These are phyloP conservation scores for Aspergillus terreus DNA, from an alignment of 2,329 filamentous ascomycete species.

Conservation along the genomic window DNA sequence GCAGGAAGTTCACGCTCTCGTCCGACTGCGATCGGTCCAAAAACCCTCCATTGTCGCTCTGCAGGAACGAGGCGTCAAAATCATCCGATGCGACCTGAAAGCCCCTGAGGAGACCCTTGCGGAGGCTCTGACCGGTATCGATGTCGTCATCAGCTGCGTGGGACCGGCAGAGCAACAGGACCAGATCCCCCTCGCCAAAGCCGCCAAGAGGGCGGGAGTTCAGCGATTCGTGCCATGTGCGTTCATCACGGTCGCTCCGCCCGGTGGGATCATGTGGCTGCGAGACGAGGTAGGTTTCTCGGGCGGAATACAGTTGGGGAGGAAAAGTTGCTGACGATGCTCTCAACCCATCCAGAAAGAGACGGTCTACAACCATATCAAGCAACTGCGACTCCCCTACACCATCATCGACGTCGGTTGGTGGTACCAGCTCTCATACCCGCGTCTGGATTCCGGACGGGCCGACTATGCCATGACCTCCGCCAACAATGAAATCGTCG, in stretches of 20 bases:
- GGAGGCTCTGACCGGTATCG: slow-evolving; percentile 39
- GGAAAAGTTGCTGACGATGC: slow-evolving; percentile 5
- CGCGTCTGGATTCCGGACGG: slow-evolving; percentile 43
- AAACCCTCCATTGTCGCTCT: slow-evolving; percentile 45
- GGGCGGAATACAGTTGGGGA: neutral
- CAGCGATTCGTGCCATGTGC: slow-evolving; percentile 52
- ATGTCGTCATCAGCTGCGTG: slow-evolving; percentile 47
- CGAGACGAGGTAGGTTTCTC: slow-evolving; percentile 35
- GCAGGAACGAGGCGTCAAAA: slow-evolving; percentile 40
- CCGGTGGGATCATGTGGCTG: slow-evolving; percentile 43
- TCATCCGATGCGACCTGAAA: slow-evolving; percentile 43
- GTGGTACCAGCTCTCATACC: slow-evolving; percentile 53
- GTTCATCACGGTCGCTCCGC: slow-evolving; percentile 46
- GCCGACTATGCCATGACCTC: slow-evolving; percentile 43
- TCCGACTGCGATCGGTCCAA: slow-evolving; percentile 45
- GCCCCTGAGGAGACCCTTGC: slow-evolving; percentile 42
- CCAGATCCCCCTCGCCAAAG: slow-evolving; percentile 47
- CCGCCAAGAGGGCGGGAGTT: slow-evolving; percentile 49
- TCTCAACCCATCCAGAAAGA: slow-evolving; percentile 44
- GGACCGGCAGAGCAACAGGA: slow-evolving; percentile 31
- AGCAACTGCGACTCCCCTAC: slow-evolving; percentile 48
- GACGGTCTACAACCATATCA: slow-evolving; percentile 48
- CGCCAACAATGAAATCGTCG: slow-evolving; percentile 38
- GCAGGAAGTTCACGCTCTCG: slow-evolving; percentile 49
- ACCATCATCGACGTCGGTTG: slow-evolving; percentile 58